phyloP scores from a whole-genome alignment of 225 moss, liverwort and hornwort species.

The Marchantia paleacea region DNA sequence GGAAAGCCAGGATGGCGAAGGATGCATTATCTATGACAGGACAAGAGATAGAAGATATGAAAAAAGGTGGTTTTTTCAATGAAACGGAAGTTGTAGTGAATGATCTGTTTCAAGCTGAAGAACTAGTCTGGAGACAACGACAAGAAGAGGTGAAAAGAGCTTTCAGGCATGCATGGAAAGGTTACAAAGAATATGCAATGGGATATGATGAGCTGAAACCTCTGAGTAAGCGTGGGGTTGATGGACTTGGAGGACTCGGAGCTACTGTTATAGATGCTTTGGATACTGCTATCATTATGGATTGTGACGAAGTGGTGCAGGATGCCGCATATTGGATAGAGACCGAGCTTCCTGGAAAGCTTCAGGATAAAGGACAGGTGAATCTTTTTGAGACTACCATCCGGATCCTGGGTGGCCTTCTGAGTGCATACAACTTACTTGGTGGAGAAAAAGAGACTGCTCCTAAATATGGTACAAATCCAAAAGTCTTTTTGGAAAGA shows the following conservation, averaged over 20 bases:
- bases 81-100: slow-evolving; percentile 3
- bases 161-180: slow-evolving; percentile 93
- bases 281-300: slow-evolving; percentile 98
- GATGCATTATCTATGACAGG: slow-evolving; percentile 8
- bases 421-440: slow-evolving; percentile 83
- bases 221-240: slow-evolving; percentile 50
- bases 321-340: slow-evolving; percentile 88
- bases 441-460: slow-evolving; percentile 36
- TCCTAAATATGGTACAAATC: slow-evolving; percentile 53
- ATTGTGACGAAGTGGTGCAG: slow-evolving; percentile 69
- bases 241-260: slow-evolving; percentile 92
- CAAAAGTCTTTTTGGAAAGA: slow-evolving; percentile 60
- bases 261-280: slow-evolving; percentile 90
- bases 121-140: slow-evolving; percentile 58
- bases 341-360: slow-evolving; percentile 51
- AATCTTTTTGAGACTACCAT: slow-evolving; percentile 98
- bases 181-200: slow-evolving; percentile 70
- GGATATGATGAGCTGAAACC: slow-evolving; percentile 87
- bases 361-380: slow-evolving; percentile 79
- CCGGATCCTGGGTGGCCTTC: slow-evolving; percentile 84
- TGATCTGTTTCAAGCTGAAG: slow-evolving; percentile 49
- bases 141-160: slow-evolving; percentile 65
- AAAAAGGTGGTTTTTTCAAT: slow-evolving; percentile 15
- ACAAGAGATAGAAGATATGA: slow-evolving; percentile 25
- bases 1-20: slow-evolving; percentile 15